Conservation (phyloP, 495 filamentous ascomycete genomes). For the Penicillium cataractarum region DNA sequence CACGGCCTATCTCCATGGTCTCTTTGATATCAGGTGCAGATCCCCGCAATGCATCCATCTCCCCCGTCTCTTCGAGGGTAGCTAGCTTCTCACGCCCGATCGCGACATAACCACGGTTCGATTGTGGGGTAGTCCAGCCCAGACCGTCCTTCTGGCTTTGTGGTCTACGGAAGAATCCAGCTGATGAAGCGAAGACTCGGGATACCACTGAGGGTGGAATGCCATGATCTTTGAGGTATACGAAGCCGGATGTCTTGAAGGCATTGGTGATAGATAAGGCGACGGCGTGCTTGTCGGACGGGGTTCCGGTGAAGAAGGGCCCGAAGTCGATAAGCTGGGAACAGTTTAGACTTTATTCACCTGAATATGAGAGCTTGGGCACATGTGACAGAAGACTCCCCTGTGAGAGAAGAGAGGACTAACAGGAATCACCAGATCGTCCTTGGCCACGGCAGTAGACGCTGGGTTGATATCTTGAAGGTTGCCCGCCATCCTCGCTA, state of each 20-base stretch:
- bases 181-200: conserved; percentile 70
- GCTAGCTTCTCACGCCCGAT: conserved; percentile 80
- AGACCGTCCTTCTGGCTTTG: conserved; percentile 68
- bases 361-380: neutral
- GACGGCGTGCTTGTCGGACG: conserved; percentile 63
- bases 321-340: conserved; percentile 85
- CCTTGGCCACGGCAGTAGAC: conserved; percentile 62
- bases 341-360: neutral
- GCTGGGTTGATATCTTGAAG: conserved; percentile 25
- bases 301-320: conserved; percentile 67
- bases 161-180: conserved; percentile 76
- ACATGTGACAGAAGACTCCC: neutral
- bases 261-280: conserved; percentile 74
- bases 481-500: conserved; percentile 14
- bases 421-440: conserved; percentile 73
- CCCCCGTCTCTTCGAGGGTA: conserved; percentile 55
- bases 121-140: conserved; percentile 69
- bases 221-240: conserved; percentile 81
- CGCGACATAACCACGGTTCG: conserved; percentile 79
- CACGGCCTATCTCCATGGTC: conserved; percentile 80
- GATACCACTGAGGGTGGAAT: conserved; percentile 64
- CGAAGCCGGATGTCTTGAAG: conserved; percentile 85
- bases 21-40: conserved; percentile 80
- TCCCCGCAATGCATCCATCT: conserved; percentile 61
- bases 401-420: conserved; percentile 5